Base-by-base conservation (phyloP, 345 rosid species). In the Chamaenerion angustifolium region DNA sequence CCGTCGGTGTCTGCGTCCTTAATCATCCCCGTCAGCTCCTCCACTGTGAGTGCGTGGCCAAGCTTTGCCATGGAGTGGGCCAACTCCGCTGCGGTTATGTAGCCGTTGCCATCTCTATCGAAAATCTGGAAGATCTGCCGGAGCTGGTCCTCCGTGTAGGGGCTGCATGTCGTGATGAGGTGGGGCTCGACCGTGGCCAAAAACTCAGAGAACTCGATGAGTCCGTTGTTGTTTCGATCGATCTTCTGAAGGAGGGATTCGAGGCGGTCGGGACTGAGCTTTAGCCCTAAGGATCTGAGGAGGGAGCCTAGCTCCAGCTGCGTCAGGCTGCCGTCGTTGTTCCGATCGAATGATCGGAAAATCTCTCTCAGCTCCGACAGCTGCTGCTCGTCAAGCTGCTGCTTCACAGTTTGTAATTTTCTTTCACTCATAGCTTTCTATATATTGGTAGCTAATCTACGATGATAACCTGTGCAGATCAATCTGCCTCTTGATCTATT, bases 1-100 rank as follows among this genome's bases (percentile, higher is more conserved):
- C 98, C 98, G 14, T 92, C 96, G 0, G 76, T 71, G 58, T 92
- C 98, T 0, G 96, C 98, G 60, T 92, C 98, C 71, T 57, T 83
- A 51, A 90, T 90, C 98, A 90, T 90, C 59, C 87, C 98, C 0
- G 87, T 78, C 60, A 90, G 60, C 68, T 90, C 96, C 54, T 78
- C 93, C 0, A 71, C 89, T 0, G 90, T 83, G 51, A 87, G 72
- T 0, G 85, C 81, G 35, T 87, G 85, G n/a, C 94, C 94, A 6
- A 83, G 62, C 67, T 67, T 81, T 0, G 96, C 94, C 96, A 83
- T 87, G 0, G 94, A 81, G 57, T 83, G 90, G 3, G 94, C 90
- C 64, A 88, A 62, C 61, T 88, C 96, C 0, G 80, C 90, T 0
- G 90, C 88, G 0, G 94, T 88, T 45, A 87, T 79, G 45, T 64